Conservation (phyloP, 2,329 filamentous ascomycete species). For the Pseudogymnoascus sp. region DNA sequence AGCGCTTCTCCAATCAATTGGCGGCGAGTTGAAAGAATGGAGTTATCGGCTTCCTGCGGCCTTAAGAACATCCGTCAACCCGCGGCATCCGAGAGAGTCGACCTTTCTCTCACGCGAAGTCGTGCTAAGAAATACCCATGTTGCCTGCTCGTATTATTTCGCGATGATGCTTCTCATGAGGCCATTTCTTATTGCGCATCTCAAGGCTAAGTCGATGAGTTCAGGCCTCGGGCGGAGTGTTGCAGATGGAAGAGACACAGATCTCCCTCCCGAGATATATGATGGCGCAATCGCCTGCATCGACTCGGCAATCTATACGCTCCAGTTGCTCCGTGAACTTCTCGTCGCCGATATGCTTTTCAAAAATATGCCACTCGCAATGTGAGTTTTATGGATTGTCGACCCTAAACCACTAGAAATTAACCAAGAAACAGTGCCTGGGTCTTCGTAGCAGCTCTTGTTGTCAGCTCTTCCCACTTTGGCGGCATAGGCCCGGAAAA, state of each 20-base stretch:
- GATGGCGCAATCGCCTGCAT: conserved; percentile 5
- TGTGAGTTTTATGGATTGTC: neutral
- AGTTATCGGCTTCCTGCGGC: neutral
- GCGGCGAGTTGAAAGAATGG: neutral
- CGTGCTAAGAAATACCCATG: conserved; percentile 14
- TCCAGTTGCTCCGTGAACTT: conserved; percentile 8
- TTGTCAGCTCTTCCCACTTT: conserved; percentile 10
- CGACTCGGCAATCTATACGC: conserved; percentile 8
- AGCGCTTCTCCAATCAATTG: neutral
- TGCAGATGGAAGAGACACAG: neutral
- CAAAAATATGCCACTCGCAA: conserved; percentile 11
- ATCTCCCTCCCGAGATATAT: neutral
- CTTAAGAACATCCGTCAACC: neutral
- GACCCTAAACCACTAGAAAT: neutral
- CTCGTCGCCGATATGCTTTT: conserved; percentile 1
- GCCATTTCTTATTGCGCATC: conserved; percentile 14
- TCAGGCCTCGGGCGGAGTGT: neutral
- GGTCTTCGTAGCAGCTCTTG: conserved; percentile 11
- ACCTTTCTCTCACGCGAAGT: neutral
- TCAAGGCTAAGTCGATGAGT: neutral
- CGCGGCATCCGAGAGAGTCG: neutral
- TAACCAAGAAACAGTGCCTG: conserved; percentile 5
- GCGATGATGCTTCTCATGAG: conserved; percentile 15
- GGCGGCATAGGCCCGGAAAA: neutral
- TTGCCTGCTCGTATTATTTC: conserved; percentile 17